These are phyloP conservation scores for Chondrostereum purpureum DNA, from an alignment of 1,284 basidiomycete species.

Conservation along the genomic window DNA sequence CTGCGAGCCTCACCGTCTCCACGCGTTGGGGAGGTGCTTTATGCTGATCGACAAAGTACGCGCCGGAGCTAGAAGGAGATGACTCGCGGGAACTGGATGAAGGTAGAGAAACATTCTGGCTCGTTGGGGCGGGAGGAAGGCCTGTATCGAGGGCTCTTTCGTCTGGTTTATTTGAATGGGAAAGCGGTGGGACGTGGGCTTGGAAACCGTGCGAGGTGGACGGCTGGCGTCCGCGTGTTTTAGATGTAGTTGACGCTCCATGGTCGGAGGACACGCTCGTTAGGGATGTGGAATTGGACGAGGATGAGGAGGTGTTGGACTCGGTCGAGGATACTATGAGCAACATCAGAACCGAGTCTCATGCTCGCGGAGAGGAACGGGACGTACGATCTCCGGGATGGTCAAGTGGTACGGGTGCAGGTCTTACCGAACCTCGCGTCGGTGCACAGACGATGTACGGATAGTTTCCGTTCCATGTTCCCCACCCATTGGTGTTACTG, in stretches of 20 bases:
- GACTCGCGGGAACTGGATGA: no score
- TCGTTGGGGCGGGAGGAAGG: constrained; percentile 3
- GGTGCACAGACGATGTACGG: no score
- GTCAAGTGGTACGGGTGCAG: no score
- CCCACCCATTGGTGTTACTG: no score
- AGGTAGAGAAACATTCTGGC: background rate
- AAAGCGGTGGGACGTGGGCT: constrained; percentile 17
- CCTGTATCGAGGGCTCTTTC: constrained; percentile 10
- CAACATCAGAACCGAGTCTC: no score
- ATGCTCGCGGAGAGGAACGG: no score
- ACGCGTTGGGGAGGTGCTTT: background rate
- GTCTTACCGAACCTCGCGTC: no score
- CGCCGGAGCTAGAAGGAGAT: no score
- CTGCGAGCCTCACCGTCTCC: background rate
- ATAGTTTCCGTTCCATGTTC: no score
- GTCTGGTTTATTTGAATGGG: constrained; percentile 21
- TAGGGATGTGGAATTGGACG: constrained; percentile 1
- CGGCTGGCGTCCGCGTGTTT: constrained; percentile 19
- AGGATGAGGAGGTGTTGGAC: background rate
- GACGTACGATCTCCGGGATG: no score
- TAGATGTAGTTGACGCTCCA: constrained; percentile 37
- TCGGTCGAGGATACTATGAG: no score
- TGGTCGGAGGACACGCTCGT: constrained; percentile 22
- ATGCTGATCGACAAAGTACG: background rate
- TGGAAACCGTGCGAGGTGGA: constrained; percentile 13